Percentiles rank a stretch among this genome's conserved stretches.
Conservation (phyloP, 164 flowering plant genomes). For the Tinospora cordifolia region DNA sequence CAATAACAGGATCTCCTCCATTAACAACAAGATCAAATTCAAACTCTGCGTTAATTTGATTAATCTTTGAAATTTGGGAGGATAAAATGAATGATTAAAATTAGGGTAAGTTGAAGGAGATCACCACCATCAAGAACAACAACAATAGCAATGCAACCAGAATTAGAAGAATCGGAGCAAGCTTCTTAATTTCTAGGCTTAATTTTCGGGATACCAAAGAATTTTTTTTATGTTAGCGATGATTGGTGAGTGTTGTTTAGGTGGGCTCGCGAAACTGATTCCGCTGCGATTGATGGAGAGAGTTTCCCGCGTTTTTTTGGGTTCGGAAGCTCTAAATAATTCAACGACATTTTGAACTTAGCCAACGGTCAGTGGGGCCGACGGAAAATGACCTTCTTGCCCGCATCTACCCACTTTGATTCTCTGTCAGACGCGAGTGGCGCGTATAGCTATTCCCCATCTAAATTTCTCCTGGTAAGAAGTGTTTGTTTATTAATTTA, state of each 20-base stretch:
- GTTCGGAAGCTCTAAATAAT: background rate
- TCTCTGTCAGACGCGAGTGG: too few relatives aligned
- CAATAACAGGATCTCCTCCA: slow-evolving; percentile 9
- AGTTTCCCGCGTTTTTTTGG: slow-evolving; percentile 2
- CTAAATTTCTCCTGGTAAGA: too few relatives aligned
- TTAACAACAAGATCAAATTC: background rate
- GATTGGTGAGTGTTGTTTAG: background rate
- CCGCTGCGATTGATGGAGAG: background rate
- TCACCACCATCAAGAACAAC: background rate
- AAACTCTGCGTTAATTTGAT: background rate
- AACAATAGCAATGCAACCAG: too few relatives aligned
- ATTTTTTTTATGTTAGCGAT: too few relatives aligned
- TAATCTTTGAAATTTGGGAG: background rate
- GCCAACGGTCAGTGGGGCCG: background rate
- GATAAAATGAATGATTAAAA: background rate
- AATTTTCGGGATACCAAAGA: background rate
- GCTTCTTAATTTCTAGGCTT: background rate
- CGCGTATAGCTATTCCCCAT: too few relatives aligned
- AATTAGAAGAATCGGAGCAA: background rate
- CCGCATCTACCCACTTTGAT: background rate
- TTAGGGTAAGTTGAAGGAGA: too few relatives aligned
- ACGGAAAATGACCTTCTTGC: background rate
- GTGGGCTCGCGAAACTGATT: background rate
- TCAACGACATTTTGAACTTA: slow-evolving; percentile 3
- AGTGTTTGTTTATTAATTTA: too few relatives aligned